Evolutionary conservation across 208 protist genomes (phyloP), one percentile per base, ranked within the genome.

Genomic region (Naegleria gruberi): DNA sequence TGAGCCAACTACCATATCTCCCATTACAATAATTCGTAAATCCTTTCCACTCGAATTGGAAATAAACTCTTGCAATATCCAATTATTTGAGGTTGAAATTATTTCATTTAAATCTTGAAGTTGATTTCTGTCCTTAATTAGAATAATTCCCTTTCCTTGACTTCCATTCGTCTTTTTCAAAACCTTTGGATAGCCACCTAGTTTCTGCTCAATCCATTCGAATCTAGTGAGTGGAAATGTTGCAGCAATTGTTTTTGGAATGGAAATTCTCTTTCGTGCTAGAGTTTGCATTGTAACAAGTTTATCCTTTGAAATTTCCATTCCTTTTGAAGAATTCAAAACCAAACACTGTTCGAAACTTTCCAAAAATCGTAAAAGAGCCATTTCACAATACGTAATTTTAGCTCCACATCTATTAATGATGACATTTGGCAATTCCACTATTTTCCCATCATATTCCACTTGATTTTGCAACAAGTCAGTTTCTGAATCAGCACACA

Each of bases 271-370:
- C 0, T 65, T 8, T 43, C n/a, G 0, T 4, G n/a, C 30, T 23
- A 55, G 42, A 17, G 40, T 12, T 65, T 88, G 84, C 5, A 65
- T 4, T 15, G 23, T 40, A 30, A 26, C 30, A 5, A 88, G 42
- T 42, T 88, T 88, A 42, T 88, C 84, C 43, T n/a, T 88, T 37
- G 84, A n/a, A 43, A 65, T 42, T 40, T 65, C 45, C 7, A 88
- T 55, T 30, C 44, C 26, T 23, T 65, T 0, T 0, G 45, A 26
- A 42, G 12, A 1, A 42, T 88, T 88, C n/a, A 88, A 26, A 40
- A 88, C 45, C 2, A 88, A 42, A 10, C 17, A 8, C 15, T 65
- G 8, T 0, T 7, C 5, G 0, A 77, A 2, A 10, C 46, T 65
- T 42, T 88, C 84, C 8, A 88, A 88, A 5, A 51, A 43, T 43